A percentile compares a stretch with the other conserved stretches of the same genome.
phyloP scores from a whole-genome alignment of 2,329 filamentous ascomycete genomes.

The Cercospora brassicicola region DNA sequence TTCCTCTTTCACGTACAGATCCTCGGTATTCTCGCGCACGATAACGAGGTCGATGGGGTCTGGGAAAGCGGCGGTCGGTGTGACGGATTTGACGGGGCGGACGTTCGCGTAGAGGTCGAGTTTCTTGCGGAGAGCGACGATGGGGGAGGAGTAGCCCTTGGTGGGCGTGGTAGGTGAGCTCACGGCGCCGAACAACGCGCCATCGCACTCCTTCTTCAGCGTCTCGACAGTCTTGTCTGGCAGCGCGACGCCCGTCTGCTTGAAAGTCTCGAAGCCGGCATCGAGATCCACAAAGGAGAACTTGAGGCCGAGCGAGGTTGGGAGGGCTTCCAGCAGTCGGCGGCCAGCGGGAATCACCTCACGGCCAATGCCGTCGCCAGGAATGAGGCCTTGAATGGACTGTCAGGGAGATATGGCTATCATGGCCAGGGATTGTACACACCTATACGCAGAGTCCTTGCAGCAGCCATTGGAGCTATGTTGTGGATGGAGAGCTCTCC shows the following conservation, averaged over 20 bases:
- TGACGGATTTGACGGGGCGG: slow-evolving; percentile 83
- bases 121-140: slow-evolving; percentile 92
- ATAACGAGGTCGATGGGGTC: slow-evolving; percentile 86
- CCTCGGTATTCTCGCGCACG: slow-evolving; percentile 97
- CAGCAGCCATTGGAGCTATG: slow-evolving; percentile 14
- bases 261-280: slow-evolving; percentile 90
- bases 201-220: slow-evolving; percentile 89
- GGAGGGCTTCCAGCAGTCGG: slow-evolving; percentile 87
- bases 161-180: slow-evolving; percentile 85
- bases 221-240: slow-evolving; percentile 87
- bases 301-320: slow-evolving; percentile 82
- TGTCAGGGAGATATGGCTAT: neutral
- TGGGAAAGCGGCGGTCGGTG: slow-evolving; percentile 59
- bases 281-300: slow-evolving; percentile 93
- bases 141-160: slow-evolving; percentile 93
- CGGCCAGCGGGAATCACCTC: slow-evolving; percentile 96
- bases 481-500: neutral
- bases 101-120: slow-evolving; percentile 97
- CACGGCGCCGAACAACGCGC: slow-evolving; percentile 93
- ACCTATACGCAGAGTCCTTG: slow-evolving; percentile 17
- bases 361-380: slow-evolving; percentile 95
- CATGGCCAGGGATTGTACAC: neutral
- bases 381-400: slow-evolving; percentile 74
- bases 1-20: slow-evolving; percentile 97
- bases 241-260: slow-evolving; percentile 81